Evolutionary conservation across 805 yeast genomes (phyloP), one percentile per base, ranked within the genome.

Genomic region (Candida boleticola): DNA sequence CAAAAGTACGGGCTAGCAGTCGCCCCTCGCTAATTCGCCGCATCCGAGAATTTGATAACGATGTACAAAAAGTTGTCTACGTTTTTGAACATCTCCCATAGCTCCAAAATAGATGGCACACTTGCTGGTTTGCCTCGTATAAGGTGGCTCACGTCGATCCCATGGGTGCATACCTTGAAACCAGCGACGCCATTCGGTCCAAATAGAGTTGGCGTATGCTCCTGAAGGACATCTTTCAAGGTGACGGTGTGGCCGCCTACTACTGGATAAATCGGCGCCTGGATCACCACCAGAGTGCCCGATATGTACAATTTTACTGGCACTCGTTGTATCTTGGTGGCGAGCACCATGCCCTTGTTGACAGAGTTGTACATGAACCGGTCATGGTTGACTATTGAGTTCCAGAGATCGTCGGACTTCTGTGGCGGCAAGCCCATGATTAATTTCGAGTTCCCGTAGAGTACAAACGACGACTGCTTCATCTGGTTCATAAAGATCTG

Each of bases 381-480:
- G 55, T 65, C 71, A 50, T 67, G 74, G 3, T 38, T 23, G 25
- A 51, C 45, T 3, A 82, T 69, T 7, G 83, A 61, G 1, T 66
- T 50, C 85, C 90, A 85, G 37, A 89, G 66, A 1, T 55, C 54
- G 19, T 67, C 61, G 0, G 92, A 75, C 39, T 83, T 82, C 1
- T 69, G 71, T 46, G 79, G 81, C 4, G 93, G 77, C 41, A 92
- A 64, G 20, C 73, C 72, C 95, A 92, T 85, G n/a, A 92, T 77
- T 2, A 80, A 74, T 46, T 85, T 88, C 4, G 96, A 74, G n/a
- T 79, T 76, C 0, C 96, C 96, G 49, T 83, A 80, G 29, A 85
- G 59, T 0, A 89, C 78, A 53, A 74, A 88, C 53, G 89, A 80
- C 3, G 89, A 76, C 55, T 92, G 97, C 54, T 93, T 92, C 57